phyloP scores from a whole-genome alignment of 352 stramenopile species.

The Pythium sp. region DNA sequence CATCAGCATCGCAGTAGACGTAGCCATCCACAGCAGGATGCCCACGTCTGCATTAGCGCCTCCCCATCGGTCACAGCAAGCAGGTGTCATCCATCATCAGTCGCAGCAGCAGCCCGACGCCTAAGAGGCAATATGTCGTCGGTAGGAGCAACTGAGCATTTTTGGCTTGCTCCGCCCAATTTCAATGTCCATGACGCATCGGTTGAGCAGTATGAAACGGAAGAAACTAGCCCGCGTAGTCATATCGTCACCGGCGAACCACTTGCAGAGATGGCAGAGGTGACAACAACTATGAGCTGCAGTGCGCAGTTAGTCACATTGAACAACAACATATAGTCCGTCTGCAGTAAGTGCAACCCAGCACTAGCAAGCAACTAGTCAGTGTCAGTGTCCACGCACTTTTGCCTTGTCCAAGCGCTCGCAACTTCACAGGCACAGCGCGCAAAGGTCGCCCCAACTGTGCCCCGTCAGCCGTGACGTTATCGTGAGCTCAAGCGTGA shows the following conservation, averaged over 20 bases:
- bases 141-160: background rate
- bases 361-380: too few relatives aligned
- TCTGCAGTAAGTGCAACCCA: too few relatives aligned
- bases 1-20: background rate
- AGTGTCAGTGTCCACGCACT: too few relatives aligned
- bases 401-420: background rate
- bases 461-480: too few relatives aligned
- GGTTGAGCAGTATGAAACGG: background rate
- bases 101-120: background rate
- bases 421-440: background rate
- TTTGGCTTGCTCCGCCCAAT: background rate
- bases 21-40: background rate
- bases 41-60: background rate
- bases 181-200: background rate
- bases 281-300: background rate
- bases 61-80: background rate
- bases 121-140: background rate
- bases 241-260: background rate
- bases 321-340: too few relatives aligned
- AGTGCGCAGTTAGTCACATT: too few relatives aligned
- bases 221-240: background rate
- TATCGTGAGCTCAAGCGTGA: too few relatives aligned
- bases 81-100: background rate
- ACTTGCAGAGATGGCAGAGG: background rate
- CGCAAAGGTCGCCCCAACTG: background rate